phyloP scores from a whole-genome alignment of 1,284 basidiomycete species.

The Papiliotrema nemorosa region DNA sequence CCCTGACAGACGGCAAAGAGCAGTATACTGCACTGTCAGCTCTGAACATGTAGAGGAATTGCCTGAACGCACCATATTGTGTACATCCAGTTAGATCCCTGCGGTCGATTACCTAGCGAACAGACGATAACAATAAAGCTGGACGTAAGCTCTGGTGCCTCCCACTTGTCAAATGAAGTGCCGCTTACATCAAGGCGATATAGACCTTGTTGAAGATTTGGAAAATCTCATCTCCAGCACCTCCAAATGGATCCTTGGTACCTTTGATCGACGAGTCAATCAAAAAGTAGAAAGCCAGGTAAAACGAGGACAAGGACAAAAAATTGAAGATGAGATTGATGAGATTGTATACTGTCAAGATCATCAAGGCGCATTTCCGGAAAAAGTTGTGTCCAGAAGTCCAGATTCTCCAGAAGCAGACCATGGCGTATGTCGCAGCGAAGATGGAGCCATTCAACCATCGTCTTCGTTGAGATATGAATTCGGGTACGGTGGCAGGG shows the following conservation, averaged over 20 bases:
- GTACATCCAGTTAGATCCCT: slow-evolving; percentile 83
- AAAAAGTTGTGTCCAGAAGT: slow-evolving; percentile 84
- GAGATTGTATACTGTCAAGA: slow-evolving; percentile 49
- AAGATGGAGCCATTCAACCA: slow-evolving; percentile 73
- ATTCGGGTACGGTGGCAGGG: slow-evolving; percentile 69
- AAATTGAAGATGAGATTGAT: slow-evolving; percentile 45
- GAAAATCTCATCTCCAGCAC: slow-evolving; percentile 71
- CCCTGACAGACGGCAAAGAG: slow-evolving; percentile 44
- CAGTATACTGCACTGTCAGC: slow-evolving; percentile 52
- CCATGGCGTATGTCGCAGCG: slow-evolving; percentile 78
- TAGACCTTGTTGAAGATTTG: slow-evolving; percentile 67
- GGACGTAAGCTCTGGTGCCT: background rate
- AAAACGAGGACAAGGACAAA: slow-evolving; percentile 71
- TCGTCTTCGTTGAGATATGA: slow-evolving; percentile 83
- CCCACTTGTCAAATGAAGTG: background rate
- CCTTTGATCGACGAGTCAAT: slow-evolving; percentile 63
- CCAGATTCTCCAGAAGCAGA: slow-evolving; percentile 82
- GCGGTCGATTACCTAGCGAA: slow-evolving; percentile 72
- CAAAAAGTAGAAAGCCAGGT: slow-evolving; percentile 52
- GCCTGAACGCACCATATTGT: slow-evolving; percentile 70
- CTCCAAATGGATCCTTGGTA: slow-evolving; percentile 66
- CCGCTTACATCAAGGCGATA: slow-evolving; percentile 53
- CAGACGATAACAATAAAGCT: slow-evolving; percentile 35
- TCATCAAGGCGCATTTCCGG: slow-evolving; percentile 74
- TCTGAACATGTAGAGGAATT: slow-evolving; percentile 56